These are phyloP conservation scores for Hydnomerulius pinastri DNA, from an alignment of 768 basidiomycete genomes.

Conservation along the genomic window DNA sequence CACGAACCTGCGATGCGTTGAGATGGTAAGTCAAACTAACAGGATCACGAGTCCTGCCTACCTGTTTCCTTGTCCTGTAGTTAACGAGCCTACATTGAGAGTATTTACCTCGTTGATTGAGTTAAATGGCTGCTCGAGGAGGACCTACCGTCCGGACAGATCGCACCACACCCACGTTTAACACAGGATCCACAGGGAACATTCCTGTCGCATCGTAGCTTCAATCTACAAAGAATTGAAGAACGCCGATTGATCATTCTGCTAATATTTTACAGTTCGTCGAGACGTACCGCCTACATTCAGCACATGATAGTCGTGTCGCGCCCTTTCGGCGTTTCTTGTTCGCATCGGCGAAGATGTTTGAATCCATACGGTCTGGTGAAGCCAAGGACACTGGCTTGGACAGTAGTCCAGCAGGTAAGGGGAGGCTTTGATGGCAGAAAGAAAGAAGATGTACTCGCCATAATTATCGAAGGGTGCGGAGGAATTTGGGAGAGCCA, in stretches of 20 bases:
- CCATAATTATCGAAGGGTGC: conserved; percentile 19
- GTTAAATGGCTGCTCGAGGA: conserved; percentile 9
- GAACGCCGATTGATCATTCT: not conserved
- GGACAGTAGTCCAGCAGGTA: conserved; percentile 19
- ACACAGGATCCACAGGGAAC: conserved; percentile 81
- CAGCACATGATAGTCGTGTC: conserved; percentile 76
- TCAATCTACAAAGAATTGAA: conserved; percentile 19
- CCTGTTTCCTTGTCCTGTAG: conserved; percentile 84
- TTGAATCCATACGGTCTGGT: conserved; percentile 22
- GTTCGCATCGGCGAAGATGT: conserved; percentile 32
- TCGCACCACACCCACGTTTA: conserved; percentile 77
- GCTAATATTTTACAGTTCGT: not conserved
- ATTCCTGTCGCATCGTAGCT: conserved; percentile 62
- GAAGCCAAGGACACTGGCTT: conserved; percentile 2
- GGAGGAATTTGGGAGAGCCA: not conserved
- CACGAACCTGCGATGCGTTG: conserved; percentile 54
- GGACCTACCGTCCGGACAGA: conserved; percentile 74
- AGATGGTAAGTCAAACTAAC: not conserved
- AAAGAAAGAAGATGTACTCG: conserved; percentile 17
- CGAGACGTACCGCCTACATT: conserved; percentile 64
- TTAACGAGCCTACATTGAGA: conserved; percentile 60
- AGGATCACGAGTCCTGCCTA: conserved; percentile 27
- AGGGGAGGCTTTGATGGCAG: conserved; percentile 39
- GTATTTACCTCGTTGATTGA: conserved; percentile 20
- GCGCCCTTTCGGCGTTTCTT: conserved; percentile 73